Conservation (phyloP, 2,329 filamentous ascomycete species). For the Cyphellophora europaea region DNA sequence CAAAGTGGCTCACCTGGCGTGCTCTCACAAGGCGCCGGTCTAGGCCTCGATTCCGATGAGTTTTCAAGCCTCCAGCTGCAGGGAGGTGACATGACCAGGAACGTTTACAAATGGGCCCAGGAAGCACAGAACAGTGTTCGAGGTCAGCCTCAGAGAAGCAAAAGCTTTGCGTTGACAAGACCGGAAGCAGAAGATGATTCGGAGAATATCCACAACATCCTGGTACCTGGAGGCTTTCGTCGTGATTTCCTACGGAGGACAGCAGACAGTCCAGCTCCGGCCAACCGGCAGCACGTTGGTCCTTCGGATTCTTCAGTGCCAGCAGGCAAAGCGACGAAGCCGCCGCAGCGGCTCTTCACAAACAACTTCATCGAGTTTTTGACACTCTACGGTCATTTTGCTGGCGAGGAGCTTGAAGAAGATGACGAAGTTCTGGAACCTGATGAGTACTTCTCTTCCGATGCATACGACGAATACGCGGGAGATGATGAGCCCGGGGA, state of each 20-base stretch:
- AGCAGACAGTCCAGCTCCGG: constrained; percentile 53
- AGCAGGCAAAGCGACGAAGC: constrained; percentile 25
- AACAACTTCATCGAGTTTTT: constrained; percentile 94
- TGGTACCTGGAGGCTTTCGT: constrained; percentile 86
- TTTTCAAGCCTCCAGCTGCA: constrained; percentile 91
- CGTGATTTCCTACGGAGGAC: constrained; percentile 77
- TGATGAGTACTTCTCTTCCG: constrained; percentile 85
- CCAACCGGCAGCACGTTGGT: constrained; percentile 26
- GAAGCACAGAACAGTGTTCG: constrained; percentile 62
- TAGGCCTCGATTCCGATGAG: constrained; percentile 55
- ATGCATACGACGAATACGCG: constrained; percentile 50
- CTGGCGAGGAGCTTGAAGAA: constrained; percentile 91
- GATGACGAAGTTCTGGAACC: constrained; percentile 82
- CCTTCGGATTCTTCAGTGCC: constrained; percentile 21
- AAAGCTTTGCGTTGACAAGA: constrained; percentile 73
- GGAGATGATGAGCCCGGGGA: constrained; percentile 67
- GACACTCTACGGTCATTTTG: constrained; percentile 92
- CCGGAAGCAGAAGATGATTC: constrained; percentile 72
- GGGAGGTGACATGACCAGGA: constrained; percentile 86
- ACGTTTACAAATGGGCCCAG: constrained; percentile 95
- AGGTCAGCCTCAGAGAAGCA: constrained; percentile 59
- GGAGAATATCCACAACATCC: constrained; percentile 81
- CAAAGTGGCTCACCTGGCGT: constrained; percentile 25
- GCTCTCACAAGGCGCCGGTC: constrained; percentile 22
- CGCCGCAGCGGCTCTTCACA: constrained; percentile 61